Evolutionary conservation across 352 stramenopile species (phyloP).

Genomic region (Phytopythium mirpurense): DNA sequence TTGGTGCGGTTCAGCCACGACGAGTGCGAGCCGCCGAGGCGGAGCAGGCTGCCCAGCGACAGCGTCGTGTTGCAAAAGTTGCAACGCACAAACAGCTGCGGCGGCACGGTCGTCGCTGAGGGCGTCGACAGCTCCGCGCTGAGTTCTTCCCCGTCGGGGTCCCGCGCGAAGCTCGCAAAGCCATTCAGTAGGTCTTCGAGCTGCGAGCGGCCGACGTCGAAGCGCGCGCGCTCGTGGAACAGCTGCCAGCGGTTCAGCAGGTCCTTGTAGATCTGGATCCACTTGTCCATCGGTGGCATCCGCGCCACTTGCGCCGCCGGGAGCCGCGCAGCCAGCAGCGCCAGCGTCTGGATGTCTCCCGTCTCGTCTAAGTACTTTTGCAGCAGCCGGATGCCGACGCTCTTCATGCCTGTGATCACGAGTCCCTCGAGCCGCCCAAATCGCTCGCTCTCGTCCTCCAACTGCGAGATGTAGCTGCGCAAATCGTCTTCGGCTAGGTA

Average conservation of each 20-base stretch:
- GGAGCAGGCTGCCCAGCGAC: conserved; percentile 84
- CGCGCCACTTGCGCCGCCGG: conserved; percentile 55
- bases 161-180: conserved; percentile 52
- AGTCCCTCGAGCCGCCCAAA: conserved; percentile 88
- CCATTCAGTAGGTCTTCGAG: conserved; percentile 83
- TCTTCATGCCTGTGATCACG: conserved; percentile 84
- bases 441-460: conserved; percentile 76
- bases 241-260: conserved; percentile 93
- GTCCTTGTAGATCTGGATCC: conserved; percentile 90
- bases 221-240: conserved; percentile 89
- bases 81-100: conserved; percentile 92
- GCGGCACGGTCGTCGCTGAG: conserved; percentile 50
- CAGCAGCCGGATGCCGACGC: conserved; percentile 80
- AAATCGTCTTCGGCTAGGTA: conserved; percentile 87
- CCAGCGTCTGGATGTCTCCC: conserved; percentile 91
- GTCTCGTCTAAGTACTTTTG: conserved; percentile 89
- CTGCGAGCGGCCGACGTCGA: conserved; percentile 90
- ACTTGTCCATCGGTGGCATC: conserved; percentile 61
- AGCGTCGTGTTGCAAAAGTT: conserved; percentile 93
- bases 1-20: conserved; percentile 87
- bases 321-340: conserved; percentile 71
- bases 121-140: conserved; percentile 37
- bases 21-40: conserved; percentile 86
- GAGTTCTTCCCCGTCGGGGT: conserved; percentile 39
- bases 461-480: conserved; percentile 68